Percentiles rank a stretch among this genome's conserved stretches.
phyloP scores from a whole-genome alignment of 768 basidiomycete genomes.

The Collybia sp. region DNA sequence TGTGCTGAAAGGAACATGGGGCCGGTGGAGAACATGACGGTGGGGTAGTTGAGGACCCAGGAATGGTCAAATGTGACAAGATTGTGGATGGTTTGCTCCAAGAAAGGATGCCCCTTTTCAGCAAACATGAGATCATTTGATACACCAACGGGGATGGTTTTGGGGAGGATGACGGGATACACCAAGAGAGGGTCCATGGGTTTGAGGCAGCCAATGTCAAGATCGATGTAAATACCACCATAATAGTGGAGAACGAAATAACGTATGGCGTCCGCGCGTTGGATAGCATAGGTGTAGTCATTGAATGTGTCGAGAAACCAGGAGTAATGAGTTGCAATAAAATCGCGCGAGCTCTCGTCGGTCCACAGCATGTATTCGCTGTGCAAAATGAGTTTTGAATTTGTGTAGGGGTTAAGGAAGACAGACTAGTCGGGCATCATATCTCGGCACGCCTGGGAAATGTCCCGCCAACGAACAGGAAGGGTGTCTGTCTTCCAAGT shows the following conservation, averaged over 20 bases:
- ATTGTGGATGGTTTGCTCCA: conserved; percentile 91
- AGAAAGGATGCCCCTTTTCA: conserved; percentile 79
- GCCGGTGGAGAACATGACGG: conserved; percentile 99
- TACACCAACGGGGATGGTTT: conserved; percentile 95
- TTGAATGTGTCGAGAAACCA: conserved; percentile 96
- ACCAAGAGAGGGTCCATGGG: conserved; percentile 82
- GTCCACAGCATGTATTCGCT: conserved; percentile 99
- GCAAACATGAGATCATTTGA: conserved; percentile 97
- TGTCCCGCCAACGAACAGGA: conserved; percentile 73
- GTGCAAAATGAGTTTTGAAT: conserved; percentile 13
- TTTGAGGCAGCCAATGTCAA: conserved; percentile 91
- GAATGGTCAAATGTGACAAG: conserved; percentile 88
- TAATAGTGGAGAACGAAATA: conserved; percentile 97
- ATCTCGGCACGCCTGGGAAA: conserved; percentile 81
- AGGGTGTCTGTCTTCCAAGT: conserved; percentile 94
- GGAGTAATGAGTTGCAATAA: conserved; percentile 82
- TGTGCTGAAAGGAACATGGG: conserved; percentile 98
- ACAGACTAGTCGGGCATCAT: conserved; percentile 97
- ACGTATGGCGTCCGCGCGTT: conserved; percentile 95
- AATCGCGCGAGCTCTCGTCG: conserved; percentile 83
- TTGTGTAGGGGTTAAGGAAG: conserved; percentile 6
- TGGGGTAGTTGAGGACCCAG: conserved; percentile 96
- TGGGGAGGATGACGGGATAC: conserved; percentile 86
- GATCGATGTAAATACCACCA: conserved; percentile 93
- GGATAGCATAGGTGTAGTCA: conserved; percentile 85